Evolutionary conservation across 1,284 basidiomycete species (phyloP), one percentile per base, ranked within the genome.

Genomic region (Tremellales sp.): DNA sequence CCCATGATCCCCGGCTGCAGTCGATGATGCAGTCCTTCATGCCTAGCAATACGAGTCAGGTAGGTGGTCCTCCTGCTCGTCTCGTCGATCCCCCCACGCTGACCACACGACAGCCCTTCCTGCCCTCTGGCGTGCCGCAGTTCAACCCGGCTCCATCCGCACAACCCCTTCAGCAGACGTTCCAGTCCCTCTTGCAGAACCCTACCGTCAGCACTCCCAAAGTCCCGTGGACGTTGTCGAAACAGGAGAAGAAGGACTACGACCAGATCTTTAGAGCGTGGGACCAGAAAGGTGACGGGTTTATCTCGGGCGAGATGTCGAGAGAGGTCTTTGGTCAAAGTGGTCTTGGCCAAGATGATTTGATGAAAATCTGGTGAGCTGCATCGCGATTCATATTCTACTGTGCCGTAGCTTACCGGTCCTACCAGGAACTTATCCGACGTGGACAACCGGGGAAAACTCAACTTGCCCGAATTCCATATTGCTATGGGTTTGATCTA

Each of bases 401-500:
- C 24, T 31, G 10, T 24, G 12, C 21, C 35, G 21, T 32, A 28
- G 40, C 49, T 56, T 29, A 57, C 40, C 2, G 5, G 14, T 34
- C 22, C 6, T 14, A 33, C 13, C 58, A 93, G 90, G 90, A 85
- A 83, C 25, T 78, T 95, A 8, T 87, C 90, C 22, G 92, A 97
- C 72, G 79, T 80, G 33, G 86, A 91, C 60, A 90, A 95, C 73
- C 83, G 89, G 29, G 92, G 92, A 26, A 93, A 91, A 73, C 80
- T 97, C 48, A 97, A 97, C 66, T 77, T 94, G 36, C 87, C 90
- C 21, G 94, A 98, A 70, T 99, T 99, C 72, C 92, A 98, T 68
- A 88, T 97, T 46, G 95, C 94, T 1, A 99, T 99, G 94, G 93
- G 89, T 50, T 77, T 98, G 47, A 97, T 98, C 67, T 97, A 94